Percentiles rank a stretch among this genome's conserved stretches.
phyloP scores from a whole-genome alignment of 2,329 filamentous ascomycete species.

The Rutstroemia sp. region DNA sequence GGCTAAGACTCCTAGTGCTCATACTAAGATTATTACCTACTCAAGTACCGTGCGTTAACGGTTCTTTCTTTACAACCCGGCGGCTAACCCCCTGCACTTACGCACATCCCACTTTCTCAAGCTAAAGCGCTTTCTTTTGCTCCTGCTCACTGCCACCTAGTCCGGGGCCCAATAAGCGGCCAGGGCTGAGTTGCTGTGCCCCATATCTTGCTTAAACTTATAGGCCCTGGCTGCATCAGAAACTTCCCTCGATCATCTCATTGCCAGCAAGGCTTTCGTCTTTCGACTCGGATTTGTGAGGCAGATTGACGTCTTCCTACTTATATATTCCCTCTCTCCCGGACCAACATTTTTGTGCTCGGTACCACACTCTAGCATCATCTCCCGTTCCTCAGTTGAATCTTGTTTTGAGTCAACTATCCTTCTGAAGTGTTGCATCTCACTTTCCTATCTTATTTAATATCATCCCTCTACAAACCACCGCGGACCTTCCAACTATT shows the following conservation, averaged over 20 bases:
- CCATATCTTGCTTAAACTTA: constrained; percentile 17
- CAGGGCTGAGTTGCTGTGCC: constrained; percentile 21
- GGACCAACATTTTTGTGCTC: constrained; percentile 4
- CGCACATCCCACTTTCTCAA: constrained; percentile 9
- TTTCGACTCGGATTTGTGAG: constrained; percentile 9
- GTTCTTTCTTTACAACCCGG: constrained; percentile 5
- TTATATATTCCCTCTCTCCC: constrained; percentile 13
- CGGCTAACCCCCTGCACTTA: constrained; percentile 6
- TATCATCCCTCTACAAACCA: too few species aligned
- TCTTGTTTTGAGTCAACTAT: not conserved
- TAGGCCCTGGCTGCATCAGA: constrained; percentile 14
- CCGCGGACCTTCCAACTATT: constrained; percentile 4
- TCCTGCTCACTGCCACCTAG: constrained; percentile 18
- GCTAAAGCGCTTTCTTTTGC: not conserved
- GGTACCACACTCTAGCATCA: not conserved
- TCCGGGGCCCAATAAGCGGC: constrained; percentile 9
- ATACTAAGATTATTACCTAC: not conserved
- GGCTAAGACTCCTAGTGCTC: not conserved
- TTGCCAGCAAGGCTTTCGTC: constrained; percentile 14
- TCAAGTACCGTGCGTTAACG: not conserved
- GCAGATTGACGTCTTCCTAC: constrained; percentile 11
- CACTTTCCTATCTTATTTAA: constrained; percentile 1
- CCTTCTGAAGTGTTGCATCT: not conserved
- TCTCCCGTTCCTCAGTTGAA: not conserved
- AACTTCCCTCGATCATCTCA: constrained; percentile 7